These are phyloP conservation scores for Byssoonygena ceratinophila DNA, from an alignment of 2,329 filamentous ascomycete genomes.

Conservation along the genomic window DNA sequence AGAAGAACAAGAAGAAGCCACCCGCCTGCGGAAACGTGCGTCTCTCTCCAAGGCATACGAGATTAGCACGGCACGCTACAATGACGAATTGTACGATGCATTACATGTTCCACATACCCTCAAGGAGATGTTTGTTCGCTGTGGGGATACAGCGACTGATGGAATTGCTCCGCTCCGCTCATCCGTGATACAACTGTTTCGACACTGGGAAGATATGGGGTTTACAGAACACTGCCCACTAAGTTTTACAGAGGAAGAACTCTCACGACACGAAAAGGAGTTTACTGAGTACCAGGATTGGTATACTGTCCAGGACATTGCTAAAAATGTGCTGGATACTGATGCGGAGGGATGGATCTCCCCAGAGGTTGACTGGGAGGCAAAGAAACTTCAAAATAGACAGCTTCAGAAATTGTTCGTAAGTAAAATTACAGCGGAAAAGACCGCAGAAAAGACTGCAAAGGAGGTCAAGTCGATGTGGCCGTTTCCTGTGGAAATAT, in stretches of 20 bases:
- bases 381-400: background rate
- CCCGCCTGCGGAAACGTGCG: background rate
- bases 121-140: conserved; percentile 3
- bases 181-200: conserved; percentile 23
- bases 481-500: conserved; percentile 3
- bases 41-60: background rate
- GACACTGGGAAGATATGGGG: conserved; percentile 11
- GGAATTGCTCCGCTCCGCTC: conserved; percentile 22
- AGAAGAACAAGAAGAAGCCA: background rate
- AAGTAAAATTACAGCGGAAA: background rate
- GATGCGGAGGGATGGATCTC: conserved; percentile 31
- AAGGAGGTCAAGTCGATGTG: background rate
- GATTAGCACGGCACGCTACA: background rate
- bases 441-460: background rate
- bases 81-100: background rate
- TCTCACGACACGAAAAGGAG: background rate
- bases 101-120: background rate
- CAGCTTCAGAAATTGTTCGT: background rate
- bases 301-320: conserved; percentile 13
- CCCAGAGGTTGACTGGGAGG: conserved; percentile 22
- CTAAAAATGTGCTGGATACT: conserved; percentile 23
- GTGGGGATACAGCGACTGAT: conserved; percentile 20
- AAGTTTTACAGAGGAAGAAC: conserved; percentile 7
- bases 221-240: conserved; percentile 2
- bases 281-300: conserved; percentile 12